Conservation (phyloP, 768 basidiomycete species). For the Tephrocybe sp. region DNA sequence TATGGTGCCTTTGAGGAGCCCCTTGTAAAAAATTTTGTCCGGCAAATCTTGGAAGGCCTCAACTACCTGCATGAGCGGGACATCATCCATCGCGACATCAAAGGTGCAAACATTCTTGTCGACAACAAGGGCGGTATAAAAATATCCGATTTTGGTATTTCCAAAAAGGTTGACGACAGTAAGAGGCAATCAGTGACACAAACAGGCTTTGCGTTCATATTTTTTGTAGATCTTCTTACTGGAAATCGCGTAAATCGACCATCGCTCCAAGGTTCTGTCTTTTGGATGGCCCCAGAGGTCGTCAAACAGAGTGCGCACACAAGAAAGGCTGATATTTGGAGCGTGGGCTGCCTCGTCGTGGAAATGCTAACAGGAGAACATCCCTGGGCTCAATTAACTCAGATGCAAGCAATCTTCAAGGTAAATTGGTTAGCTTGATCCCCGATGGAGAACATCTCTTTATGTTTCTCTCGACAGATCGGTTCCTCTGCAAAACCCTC, state of each 20-base stretch:
- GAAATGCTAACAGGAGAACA: conserved; percentile 98
- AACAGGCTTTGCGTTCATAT: not conserved
- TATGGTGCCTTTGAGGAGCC: conserved; percentile 96
- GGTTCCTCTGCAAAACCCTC: conserved; percentile 86
- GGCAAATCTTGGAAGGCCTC: conserved; percentile 87
- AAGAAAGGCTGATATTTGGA: conserved; percentile 94
- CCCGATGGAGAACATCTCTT: not conserved
- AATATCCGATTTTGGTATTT: conserved; percentile 96
- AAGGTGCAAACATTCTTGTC: conserved; percentile 97
- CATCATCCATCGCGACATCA: conserved; percentile 98
- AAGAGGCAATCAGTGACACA: conserved; percentile 27
- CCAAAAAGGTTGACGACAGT: conserved; percentile 97
- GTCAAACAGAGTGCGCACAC: conserved; percentile 95
- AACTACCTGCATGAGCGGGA: conserved; percentile 90
- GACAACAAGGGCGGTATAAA: conserved; percentile 98
- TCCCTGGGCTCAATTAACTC: conserved; percentile 92
- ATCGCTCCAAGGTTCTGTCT: conserved; percentile 95
- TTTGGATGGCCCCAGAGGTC: conserved; percentile 99
- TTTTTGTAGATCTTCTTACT: conserved; percentile 37
- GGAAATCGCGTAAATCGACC: conserved; percentile 82
- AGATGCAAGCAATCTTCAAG: conserved; percentile 99
- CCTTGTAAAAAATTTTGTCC: conserved; percentile 88
- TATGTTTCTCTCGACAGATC: conserved; percentile 58
- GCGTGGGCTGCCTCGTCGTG: conserved; percentile 90
- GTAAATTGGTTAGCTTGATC: too few relatives aligned